phyloP scores from a whole-genome alignment of 2,329 filamentous ascomycete genomes.

The Ceratocystis variospora region DNA sequence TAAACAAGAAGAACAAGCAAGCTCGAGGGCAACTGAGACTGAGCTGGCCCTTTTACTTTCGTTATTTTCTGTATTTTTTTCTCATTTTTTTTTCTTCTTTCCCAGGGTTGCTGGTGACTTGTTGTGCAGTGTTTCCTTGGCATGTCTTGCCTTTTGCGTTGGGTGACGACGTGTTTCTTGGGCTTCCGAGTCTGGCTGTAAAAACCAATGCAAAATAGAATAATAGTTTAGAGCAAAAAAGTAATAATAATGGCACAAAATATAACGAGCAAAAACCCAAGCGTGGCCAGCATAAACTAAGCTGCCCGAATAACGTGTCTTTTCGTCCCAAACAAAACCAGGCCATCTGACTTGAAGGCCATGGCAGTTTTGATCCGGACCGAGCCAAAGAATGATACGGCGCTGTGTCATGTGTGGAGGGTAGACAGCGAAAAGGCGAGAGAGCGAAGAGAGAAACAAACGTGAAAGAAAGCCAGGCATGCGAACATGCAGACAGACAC shows the following conservation, averaged over 20 bases:
- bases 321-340: no score
- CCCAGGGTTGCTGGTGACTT: not conserved
- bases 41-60: not conserved
- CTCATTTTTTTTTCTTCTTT: not conserved
- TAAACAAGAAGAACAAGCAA: not conserved
- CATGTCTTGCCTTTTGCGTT: conserved; percentile 8
- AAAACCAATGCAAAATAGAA: not conserved
- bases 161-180: conserved; percentile 5
- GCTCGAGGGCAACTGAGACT: not conserved
- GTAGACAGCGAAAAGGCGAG: no score
- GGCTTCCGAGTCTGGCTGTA: not conserved
- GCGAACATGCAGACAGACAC: no score
- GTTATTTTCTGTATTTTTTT: not conserved
- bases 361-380: no score
- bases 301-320: not conserved
- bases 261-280: not conserved
- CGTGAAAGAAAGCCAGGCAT: no score
- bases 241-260: not conserved
- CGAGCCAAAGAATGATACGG: no score
- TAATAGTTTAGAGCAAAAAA: not conserved
- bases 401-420: no score
- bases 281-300: not conserved
- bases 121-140: conserved; percentile 4
- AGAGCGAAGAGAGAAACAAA: no score
- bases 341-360: no score